Evolutionary conservation across 352 stramenopile genomes (phyloP), one percentile per base, ranked within the genome.

Genomic region (Phytopythium chamaehyphon): DNA sequence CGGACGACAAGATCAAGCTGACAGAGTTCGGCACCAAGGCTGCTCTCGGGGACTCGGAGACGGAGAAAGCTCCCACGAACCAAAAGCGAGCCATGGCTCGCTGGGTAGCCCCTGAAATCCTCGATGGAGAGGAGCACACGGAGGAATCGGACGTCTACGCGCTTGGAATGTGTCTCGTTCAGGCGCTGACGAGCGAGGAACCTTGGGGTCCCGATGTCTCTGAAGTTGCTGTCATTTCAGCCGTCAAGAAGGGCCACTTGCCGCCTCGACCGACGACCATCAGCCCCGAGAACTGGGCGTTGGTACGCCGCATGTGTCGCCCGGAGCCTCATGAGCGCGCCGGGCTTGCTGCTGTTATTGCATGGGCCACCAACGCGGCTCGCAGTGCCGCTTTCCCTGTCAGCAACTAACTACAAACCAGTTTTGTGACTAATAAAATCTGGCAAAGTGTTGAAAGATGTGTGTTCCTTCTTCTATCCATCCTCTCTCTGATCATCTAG

Each of bases 141-240:
- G 36, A 54, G 18, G 58, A 59, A 26, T 65, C 67, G 6, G 64
- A 70, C 16, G 44, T 72, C 2, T 72, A 74, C 28, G 52, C 64
- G 5, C 55, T 77, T 14, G 68, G 57, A 15, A 67, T 69, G 59
- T 75, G 62, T 44, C 55, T 74, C 33, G 35, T 62, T 16, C 62
- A 74, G 36, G 65, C 65, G 19, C 53, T 74, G 15, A 55, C 54
- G 8, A 47, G 62, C 24, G 55, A 65, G 11, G 38, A 23, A 14
- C 66, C 66, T 2, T 71, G 61, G 61, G 57, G 47, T 18, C 14
- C 14, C 36, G 47, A 54, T 38, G 36, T 64, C 15, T 54, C 55
- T 16, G 60, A 64, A 16, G 49, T 43, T 11, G 55, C 55, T 24
- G 40, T 67, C n/a, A 45, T 45, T 24, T 46, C 36, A 16, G 36